These are phyloP conservation scores for Nymphaea thermarum DNA, from an alignment of 164 flowering plant species.

Conservation along the genomic window DNA sequence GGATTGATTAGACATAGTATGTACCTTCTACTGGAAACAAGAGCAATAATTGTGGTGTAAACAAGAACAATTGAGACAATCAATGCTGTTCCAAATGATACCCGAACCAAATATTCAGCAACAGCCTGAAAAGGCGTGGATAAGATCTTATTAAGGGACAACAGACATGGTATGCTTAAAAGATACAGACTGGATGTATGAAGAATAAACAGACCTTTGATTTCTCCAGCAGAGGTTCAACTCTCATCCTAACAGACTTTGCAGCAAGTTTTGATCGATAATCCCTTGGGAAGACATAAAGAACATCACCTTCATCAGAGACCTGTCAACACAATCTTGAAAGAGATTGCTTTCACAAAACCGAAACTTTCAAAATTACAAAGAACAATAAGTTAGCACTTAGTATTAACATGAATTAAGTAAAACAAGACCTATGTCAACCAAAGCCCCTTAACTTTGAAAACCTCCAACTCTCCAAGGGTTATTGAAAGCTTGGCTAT, in stretches of 20 bases:
- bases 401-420: too few species aligned
- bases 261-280: constrained; percentile 77
- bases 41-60: constrained; percentile 71
- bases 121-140: constrained; percentile 40
- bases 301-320: constrained; percentile 95
- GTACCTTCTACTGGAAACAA: constrained; percentile 77
- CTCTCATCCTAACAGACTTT: constrained; percentile 68
- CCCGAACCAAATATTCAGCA: constrained; percentile 65
- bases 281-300: constrained; percentile 89
- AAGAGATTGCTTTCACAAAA: constrained; percentile 28
- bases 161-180: neutral
- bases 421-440: too few species aligned
- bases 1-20: too few species aligned
- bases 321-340: constrained; percentile 65
- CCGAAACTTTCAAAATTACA: constrained; percentile 28
- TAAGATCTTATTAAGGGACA: neutral
- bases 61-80: constrained; percentile 91
- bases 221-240: constrained; percentile 78
- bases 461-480: too few species aligned
- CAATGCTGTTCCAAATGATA: constrained; percentile 88
- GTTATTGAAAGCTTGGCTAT: too few species aligned
- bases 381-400: neutral
- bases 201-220: constrained; percentile 46
- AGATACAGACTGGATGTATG: neutral
- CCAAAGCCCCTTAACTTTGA: too few species aligned